Base-by-base conservation (phyloP, 768 basidiomycete genomes). In the Boletus tylopilopsis region DNA sequence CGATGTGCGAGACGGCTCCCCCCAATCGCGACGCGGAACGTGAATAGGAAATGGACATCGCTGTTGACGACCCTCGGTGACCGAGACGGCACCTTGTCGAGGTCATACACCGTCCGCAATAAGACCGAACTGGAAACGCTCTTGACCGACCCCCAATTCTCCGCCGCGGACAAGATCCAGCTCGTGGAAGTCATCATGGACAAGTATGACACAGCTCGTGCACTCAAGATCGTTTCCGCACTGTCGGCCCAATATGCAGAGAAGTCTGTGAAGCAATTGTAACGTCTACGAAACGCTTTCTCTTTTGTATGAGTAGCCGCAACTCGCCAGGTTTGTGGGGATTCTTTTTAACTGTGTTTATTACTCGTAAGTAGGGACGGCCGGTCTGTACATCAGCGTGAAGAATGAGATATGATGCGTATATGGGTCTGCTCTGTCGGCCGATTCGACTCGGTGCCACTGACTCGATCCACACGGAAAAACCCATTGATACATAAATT, bases 181-280 rank as follows among this genome's bases (percentile, higher is more conserved):
- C 70, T 93, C 30, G 85, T 93, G 15, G 91, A 94, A 68, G 78
- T 94, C 9, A 66, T 84, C 50, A 90, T 94, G 87, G 78, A 73
- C 22, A 76, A 74, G 54, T 67, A 76, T 22, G 91, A 94, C 63
- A 87, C 87, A 0, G 90, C 91, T 5, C 68, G 73, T 32, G 76
- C 79, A 30, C 70, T 91, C 53, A 70, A 76, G 59, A 65, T 74
- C 43, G 79, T 82, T 57, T 73, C 79, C 1, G 81, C 57, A 34
- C 15, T 68, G 16, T 41, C 61, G 18, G 39, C 11, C 5, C 49
- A 54, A 18, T 18, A 45, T 18, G 48, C 55, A 27, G 56, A 58
- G 37, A 46, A 59, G 46, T 57, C 56, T 3, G 50, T 49, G 10
- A 53, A 50, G 55, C 41, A 59, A n/a, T 18, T 63, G 32, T 67